These are phyloP conservation scores for Didymella sp. DNA, from an alignment of 2,329 filamentous ascomycete genomes.

Conservation along the genomic window DNA sequence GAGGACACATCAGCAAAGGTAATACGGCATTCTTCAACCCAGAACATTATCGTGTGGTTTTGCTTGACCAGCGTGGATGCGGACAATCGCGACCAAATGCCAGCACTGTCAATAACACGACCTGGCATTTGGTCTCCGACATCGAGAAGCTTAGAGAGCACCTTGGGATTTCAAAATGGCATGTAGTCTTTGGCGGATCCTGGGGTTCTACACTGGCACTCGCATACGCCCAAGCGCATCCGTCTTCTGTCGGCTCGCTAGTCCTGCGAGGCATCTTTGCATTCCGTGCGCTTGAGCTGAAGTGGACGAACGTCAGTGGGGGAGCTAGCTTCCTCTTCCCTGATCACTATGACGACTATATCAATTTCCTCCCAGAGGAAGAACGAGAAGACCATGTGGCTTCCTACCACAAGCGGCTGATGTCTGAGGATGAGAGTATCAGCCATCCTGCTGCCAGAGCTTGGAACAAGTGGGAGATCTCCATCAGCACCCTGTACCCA, in stretches of 20 bases:
- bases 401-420: conserved; percentile 53
- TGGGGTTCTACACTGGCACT: conserved; percentile 58
- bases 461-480: conserved; percentile 50
- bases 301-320: conserved; percentile 43
- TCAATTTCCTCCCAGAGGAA: conserved; percentile 47
- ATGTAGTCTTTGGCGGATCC: conserved; percentile 56
- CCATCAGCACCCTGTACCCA: conserved; percentile 39
- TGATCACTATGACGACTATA: conserved; percentile 50
- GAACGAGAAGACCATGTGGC: conserved; percentile 49
- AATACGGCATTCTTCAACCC: conserved; percentile 56
- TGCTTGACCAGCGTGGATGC: conserved; percentile 57
- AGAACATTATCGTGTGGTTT: conserved; percentile 53
- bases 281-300: conserved; percentile 47
- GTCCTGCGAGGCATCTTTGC: conserved; percentile 56
- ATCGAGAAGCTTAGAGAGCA: conserved; percentile 55
- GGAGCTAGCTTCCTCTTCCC: conserved; percentile 49
- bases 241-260: conserved; percentile 49
- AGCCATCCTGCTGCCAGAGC: conserved; percentile 43
- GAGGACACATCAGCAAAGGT: conserved; percentile 17
- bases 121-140: conserved; percentile 54
- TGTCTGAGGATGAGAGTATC: conserved; percentile 39
- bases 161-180: conserved; percentile 54
- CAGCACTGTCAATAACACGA: conserved; percentile 55
- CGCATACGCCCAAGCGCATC: conserved; percentile 55
- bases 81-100: conserved; percentile 54